Base-by-base conservation (phyloP, 768 basidiomycete genomes). In the Gymnopilus dilepis region DNA sequence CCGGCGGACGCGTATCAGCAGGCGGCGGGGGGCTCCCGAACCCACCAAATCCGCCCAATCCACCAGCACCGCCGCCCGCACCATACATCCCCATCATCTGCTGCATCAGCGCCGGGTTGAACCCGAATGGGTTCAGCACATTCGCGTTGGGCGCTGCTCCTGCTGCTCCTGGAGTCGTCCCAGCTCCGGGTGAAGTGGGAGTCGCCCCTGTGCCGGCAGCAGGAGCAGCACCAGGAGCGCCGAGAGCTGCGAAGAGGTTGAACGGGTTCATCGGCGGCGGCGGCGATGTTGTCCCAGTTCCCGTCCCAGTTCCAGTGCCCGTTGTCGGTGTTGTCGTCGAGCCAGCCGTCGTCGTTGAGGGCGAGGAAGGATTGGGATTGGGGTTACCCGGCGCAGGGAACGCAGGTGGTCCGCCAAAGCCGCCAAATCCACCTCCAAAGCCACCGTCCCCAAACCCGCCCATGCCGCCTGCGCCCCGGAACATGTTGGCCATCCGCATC, bases 1-100 rank as follows among this genome's bases (percentile, higher is more conserved):
- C 97, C 1, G 95, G 89, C 17, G 92, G 82, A 69, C 93, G 79
- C 4, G 85, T 75, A 70, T 94, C 92, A 0, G 86, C 77, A 7
- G 92, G 88, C 0, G 83, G 72, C 3, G 82, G 73, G 8, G 83
- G 77, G 3, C 76, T 77, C 7, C 71, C 73, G 12, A 69, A 60
- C 13, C 64, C 70, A 7, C 66, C 67, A 6, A 64, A 60, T 3
- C 62, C 59, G 26, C 71, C 70, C n/a, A n/a, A n/a, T 11, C 61
- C 58, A 28, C 71, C 69, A 2, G 69, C 70, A 26, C 72, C 74
- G 38, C 70, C 58, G 19, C 72, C 76, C 12, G 70, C 74, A 12
- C 73, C 66, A n/a, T 67, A 69, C 57, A 74, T 52, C 1, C 69
- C 73, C 24, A 84, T 58, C 54, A 84, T 69, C 62, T 82, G 80